phyloP scores from a whole-genome alignment of 768 basidiomycete genomes.

The Peribolospora baueri region DNA sequence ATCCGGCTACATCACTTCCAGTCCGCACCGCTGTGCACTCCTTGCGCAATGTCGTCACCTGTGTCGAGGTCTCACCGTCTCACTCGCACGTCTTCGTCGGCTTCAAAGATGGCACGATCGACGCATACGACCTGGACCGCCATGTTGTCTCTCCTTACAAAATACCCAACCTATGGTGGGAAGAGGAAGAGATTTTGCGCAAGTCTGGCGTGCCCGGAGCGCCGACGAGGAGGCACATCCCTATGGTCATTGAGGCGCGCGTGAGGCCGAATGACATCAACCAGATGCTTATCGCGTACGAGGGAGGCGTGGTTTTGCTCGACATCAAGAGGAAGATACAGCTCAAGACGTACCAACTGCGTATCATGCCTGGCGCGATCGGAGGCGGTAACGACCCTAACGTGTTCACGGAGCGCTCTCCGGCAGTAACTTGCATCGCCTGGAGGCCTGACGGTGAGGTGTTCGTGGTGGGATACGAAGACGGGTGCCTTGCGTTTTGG shows the following conservation, averaged over 20 bases:
- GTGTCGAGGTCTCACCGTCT: constrained; percentile 38
- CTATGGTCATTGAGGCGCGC: neutral
- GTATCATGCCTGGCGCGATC: constrained; percentile 54
- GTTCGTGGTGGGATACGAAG: constrained; percentile 54
- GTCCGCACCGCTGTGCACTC: neutral
- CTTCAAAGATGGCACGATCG: constrained; percentile 34
- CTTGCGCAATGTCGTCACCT: constrained; percentile 21
- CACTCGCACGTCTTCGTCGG: constrained; percentile 47
- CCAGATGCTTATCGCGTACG: constrained; percentile 14
- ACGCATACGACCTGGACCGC: constrained; percentile 52
- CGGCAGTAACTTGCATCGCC: constrained; percentile 42
- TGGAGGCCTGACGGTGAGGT: constrained; percentile 40
- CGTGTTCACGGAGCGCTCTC: constrained; percentile 43
- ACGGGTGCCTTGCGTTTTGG: constrained; percentile 67
- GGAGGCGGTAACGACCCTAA: constrained; percentile 44
- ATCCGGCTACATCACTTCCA: neutral
- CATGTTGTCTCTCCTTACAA: constrained; percentile 39
- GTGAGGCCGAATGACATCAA: constrained; percentile 9
- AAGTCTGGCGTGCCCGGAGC: constrained; percentile 19
- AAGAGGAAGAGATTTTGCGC: constrained; percentile 38
- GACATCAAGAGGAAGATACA: constrained; percentile 24
- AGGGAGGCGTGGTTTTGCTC: constrained; percentile 17
- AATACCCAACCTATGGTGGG: constrained; percentile 50
- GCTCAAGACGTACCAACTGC: constrained; percentile 33
- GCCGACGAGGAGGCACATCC: constrained; percentile 12